Conservation (phyloP, 257 asterid genomes). For the Nicotiana noctiflora region DNA sequence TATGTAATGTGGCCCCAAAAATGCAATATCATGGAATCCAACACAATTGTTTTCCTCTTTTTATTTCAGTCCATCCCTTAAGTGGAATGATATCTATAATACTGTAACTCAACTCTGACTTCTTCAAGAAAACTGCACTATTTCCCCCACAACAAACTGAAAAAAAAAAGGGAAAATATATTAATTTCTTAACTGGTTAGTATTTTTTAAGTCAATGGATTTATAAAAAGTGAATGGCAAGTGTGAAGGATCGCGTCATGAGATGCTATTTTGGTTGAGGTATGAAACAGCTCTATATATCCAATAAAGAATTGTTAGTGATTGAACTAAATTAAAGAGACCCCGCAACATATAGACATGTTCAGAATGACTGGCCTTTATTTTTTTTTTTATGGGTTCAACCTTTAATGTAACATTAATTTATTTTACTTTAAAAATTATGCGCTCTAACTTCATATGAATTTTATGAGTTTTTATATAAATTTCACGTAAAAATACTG, state of each 20-base stretch:
- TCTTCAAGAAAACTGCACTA: not conserved
- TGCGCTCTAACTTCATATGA: no score
- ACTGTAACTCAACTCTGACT: not conserved
- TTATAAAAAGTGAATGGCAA: not conserved
- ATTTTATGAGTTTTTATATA: not conserved
- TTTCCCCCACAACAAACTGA: not conserved
- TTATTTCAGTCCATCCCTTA: not conserved
- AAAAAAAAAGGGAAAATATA: not conserved
- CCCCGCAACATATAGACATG: no score
- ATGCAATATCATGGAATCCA: not conserved
- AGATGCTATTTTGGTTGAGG: not conserved
- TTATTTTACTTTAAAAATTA: no score
- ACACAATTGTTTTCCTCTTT: not conserved
- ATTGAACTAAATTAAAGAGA: no score
- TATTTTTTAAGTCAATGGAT: not conserved
- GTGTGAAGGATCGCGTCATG: slow-evolving; percentile 8
- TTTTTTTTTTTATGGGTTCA: no score
- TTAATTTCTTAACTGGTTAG: not conserved
- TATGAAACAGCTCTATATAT: not conserved
- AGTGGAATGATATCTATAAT: not conserved
- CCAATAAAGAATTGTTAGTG: not conserved
- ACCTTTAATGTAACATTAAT: no score
- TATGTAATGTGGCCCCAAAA: not conserved
- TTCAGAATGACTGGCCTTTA: no score
- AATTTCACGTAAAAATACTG: not conserved